Base-by-base conservation (phyloP, 495 filamentous ascomycete genomes). In the Talaromyces nanjingensis region DNA sequence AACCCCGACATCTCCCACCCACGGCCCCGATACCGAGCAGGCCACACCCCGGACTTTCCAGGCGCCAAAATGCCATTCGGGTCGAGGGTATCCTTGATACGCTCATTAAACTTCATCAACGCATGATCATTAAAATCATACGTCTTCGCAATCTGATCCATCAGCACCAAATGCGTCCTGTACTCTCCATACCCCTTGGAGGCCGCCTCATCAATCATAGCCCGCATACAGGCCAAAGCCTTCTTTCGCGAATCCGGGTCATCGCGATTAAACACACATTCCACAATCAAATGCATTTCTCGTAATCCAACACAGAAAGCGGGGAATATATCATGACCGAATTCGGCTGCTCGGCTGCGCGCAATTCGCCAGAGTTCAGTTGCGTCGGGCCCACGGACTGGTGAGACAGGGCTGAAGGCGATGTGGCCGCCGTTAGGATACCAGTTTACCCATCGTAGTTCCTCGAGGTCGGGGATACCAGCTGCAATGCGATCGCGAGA, bases 41-140 rank as follows among this genome's bases (percentile, higher is more conserved):
- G 80, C 84, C 84, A 86, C 59, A 86, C 82, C 0, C 84, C 84
- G 57, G 74, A 79, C 47, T 79, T 77, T 0, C 84, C 83, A 12
- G 84, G 84, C 6, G 82, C 79, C 68, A 86, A 69, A 45, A 87
- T 85, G 0, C 81, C 80, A 65, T 85, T 84, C 3, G 83, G 83
- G 72, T 87, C 84, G 9, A 86, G 63, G 18, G 80, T 76, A 64
- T 87, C 79, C 76, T 87, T 86, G 22, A 86, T 63, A 61, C 64
- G 74, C 75, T 85, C 79, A 66, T 83, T 83, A 47, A 85, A 76
- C 47, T 75, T 73, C 78, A 81, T 78, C 59, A 84, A 62, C 5
- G 84, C 83, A 37, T 77, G 72, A 59, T 83, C 74, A 64, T 81
- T 81, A 73, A 75, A 86, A 58, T 70, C 76, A 69, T 87, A 87